Conservation (phyloP, 2,329 filamentous ascomycete genomes). For the Neofusicoccum cordaticola region DNA sequence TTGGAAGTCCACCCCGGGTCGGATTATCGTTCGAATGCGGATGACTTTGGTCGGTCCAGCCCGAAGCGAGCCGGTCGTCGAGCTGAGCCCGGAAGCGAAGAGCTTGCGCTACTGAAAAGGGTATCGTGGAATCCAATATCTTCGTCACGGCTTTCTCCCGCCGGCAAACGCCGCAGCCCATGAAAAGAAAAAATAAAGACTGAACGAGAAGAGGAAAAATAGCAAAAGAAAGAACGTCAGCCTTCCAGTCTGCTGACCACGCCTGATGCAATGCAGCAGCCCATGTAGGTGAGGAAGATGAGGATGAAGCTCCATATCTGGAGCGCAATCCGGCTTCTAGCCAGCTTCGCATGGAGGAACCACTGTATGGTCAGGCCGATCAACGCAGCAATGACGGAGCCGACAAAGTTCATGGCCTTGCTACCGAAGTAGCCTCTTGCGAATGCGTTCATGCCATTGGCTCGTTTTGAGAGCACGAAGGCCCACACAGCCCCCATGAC, state of each 20-base stretch:
- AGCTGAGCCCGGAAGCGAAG: background rate
- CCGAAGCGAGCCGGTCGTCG: background rate
- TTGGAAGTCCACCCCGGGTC: background rate
- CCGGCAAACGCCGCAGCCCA: background rate
- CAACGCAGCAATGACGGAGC: background rate
- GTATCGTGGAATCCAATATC: background rate
- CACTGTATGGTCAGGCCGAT: background rate
- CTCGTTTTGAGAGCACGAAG: background rate
- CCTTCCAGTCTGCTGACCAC: background rate
- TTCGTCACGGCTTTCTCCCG: background rate
- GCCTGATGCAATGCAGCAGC: slow-evolving; percentile 4
- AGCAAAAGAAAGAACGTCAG: background rate
- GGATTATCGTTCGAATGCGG: background rate
- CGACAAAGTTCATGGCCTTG: slow-evolving; percentile 9
- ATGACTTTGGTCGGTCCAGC: background rate
- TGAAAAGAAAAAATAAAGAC: background rate
- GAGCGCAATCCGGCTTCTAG: background rate
- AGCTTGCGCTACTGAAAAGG: background rate
- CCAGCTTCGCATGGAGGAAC: background rate
- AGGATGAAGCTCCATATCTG: slow-evolving; percentile 15
- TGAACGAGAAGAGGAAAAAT: background rate
- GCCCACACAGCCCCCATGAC: slow-evolving; percentile 14
- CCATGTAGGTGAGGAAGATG: slow-evolving; percentile 14
- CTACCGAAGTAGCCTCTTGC: slow-evolving; percentile 9
- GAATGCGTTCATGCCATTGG: background rate